A percentile compares a stretch with the other conserved stretches of the same genome.
Conservation (phyloP, 805 yeast species). For the Isabelozyma gotoi region DNA sequence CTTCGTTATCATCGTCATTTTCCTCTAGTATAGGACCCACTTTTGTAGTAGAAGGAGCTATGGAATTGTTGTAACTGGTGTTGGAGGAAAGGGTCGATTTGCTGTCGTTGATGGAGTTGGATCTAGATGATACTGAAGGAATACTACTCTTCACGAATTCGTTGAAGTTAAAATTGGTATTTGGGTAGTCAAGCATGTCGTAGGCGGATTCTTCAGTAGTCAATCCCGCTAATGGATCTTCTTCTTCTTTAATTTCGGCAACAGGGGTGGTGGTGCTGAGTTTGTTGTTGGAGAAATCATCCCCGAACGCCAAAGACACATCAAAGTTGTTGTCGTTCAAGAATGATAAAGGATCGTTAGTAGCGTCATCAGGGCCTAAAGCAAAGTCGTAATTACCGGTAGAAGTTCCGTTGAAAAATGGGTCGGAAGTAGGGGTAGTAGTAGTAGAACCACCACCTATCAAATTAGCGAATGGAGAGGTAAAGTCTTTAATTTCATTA, state of each 20-base stretch:
- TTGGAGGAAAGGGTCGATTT: constrained; percentile 7
- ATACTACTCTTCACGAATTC: constrained; percentile 35
- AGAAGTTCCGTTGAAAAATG: constrained; percentile 12
- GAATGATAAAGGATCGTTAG: constrained; percentile 45
- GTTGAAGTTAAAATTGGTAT: constrained; percentile 35
- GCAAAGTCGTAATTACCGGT: constrained; percentile 6
- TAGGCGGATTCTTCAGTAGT: constrained; percentile 57
- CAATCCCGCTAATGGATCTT: constrained; percentile 41
- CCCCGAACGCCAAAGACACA: constrained; percentile 50
- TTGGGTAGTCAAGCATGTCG: constrained; percentile 44
- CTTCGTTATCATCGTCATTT: constrained; percentile 33
- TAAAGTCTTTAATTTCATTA: neutral
- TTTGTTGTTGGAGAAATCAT: constrained; percentile 5
- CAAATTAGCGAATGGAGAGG: neutral
- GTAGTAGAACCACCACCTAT: neutral
- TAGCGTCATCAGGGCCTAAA: constrained; percentile 10
- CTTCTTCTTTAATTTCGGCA: constrained; percentile 13
- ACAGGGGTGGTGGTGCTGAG: constrained; percentile 2
- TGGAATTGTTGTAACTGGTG: constrained; percentile 11
- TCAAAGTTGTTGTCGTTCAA: constrained; percentile 53
- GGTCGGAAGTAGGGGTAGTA: constrained; percentile 7
- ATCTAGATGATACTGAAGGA: constrained; percentile 13
- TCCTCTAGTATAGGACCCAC: constrained; percentile 7
- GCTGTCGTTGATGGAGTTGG: constrained; percentile 1
- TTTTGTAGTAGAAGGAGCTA: neutral